A percentile compares a stretch with the other conserved stretches of the same genome.
These are phyloP conservation scores for Apiospora kogelbergensis DNA, from an alignment of 2,329 filamentous ascomycete species.

Conservation along the genomic window DNA sequence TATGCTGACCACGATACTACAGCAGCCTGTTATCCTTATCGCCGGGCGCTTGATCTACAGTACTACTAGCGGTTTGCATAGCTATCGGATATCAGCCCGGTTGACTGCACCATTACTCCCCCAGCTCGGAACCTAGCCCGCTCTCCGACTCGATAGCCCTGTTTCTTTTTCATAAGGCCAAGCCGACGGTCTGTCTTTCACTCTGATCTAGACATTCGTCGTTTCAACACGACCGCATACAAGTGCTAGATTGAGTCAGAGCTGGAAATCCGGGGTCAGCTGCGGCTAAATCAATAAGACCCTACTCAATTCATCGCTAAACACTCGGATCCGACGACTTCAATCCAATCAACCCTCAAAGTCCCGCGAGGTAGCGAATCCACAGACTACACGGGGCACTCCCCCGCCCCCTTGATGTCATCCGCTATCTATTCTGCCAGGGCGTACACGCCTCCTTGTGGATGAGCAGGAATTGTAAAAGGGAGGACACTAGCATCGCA, in stretches of 20 bases:
- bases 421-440: conserved; percentile 14
- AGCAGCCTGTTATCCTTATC: neutral
- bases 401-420: neutral
- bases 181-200: neutral
- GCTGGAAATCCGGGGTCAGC: neutral
- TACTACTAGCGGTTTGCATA: neutral
- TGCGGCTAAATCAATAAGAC: neutral
- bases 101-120: neutral
- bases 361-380: neutral
- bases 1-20: neutral
- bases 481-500: conserved; percentile 15
- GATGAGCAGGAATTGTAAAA: conserved; percentile 13
- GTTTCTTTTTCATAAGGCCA: neutral
- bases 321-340: neutral
- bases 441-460: conserved; percentile 9
- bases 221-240: neutral
- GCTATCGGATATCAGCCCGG: neutral
- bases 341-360: neutral
- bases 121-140: neutral
- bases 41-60: neutral
- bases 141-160: neutral
- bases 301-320: neutral
- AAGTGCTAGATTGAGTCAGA: neutral
- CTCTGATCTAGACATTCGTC: neutral
- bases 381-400: neutral